Evolutionary conservation across 345 rosid species (phyloP), one percentile per base, ranked within the genome.

Genomic region (Populus nigra): DNA sequence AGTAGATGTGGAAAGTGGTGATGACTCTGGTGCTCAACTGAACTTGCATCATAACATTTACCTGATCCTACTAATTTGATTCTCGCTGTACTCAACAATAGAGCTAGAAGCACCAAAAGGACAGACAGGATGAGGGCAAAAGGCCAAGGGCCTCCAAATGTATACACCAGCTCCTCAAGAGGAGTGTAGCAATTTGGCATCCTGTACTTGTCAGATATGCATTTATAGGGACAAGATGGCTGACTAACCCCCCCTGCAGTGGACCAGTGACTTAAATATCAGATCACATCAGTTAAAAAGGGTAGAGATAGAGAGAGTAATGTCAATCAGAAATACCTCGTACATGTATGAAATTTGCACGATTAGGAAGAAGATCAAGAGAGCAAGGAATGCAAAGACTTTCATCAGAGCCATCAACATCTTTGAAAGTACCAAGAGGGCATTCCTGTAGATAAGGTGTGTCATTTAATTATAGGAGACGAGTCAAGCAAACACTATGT

Each of bases 101-200:
- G 78, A 77, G 96, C 91, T 72, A 92, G 81, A 86, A 93, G 85
- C 76, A 93, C 87, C 86, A 93, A 82, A 74, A 88, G 73, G 79
- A 87, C 85, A 61, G 96, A 87, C 62, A 93, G 86, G 76, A 93
- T 85, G 74, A 96, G 89, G 50, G 91, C 83, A 87, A 93, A 93
- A 73, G 88, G 91, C 86, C 87, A 91, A 17, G 98, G 94, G 81
- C 99, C 99, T 83, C 99, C 99, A 89, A 96, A 96, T 80, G 93
- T 71, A 86, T 91, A 87, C 49, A 91, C 80, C 84, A 96, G 85
- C 89, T 96, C 99, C 84, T 96, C 99, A 68, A 96, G 90, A 85
- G 99, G 98, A 43, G 97, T 96, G 75, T 83, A 93, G 84, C 99
- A 96, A 76, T 93, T 93, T 79, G 99, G 99, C 94, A 93, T 84